Evolutionary conservation across 768 basidiomycete species (phyloP).

Genomic region (Asterophora parasitica): DNA sequence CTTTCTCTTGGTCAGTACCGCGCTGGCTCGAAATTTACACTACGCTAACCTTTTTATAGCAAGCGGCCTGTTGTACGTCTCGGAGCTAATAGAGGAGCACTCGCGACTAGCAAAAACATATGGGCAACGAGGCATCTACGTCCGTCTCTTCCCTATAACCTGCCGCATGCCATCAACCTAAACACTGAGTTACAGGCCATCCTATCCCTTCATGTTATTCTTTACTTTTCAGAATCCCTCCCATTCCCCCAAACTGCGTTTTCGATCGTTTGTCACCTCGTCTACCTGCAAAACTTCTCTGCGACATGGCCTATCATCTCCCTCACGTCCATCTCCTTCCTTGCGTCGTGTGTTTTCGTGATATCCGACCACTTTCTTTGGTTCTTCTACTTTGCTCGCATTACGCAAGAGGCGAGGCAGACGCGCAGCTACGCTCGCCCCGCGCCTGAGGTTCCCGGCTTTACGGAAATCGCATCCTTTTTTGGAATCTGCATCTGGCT

Average conservation of each 20-base stretch:
- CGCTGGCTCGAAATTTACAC: neutral
- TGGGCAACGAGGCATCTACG: slow-evolving; percentile 86
- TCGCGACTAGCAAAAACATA: slow-evolving; percentile 73
- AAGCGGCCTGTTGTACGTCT: slow-evolving; percentile 88
- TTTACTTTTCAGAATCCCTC: slow-evolving; percentile 78
- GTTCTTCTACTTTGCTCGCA: slow-evolving; percentile 90
- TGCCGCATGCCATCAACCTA: neutral
- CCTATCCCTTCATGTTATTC: slow-evolving; percentile 68
- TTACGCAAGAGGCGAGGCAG: slow-evolving; percentile 61
- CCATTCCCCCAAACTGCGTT: slow-evolving; percentile 72
- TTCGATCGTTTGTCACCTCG: slow-evolving; percentile 76
- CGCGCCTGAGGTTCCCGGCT: slow-evolving; percentile 37
- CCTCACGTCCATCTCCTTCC: slow-evolving; percentile 77
- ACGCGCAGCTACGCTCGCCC: slow-evolving; percentile 42
- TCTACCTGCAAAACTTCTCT: slow-evolving; percentile 94
- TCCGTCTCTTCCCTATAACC: slow-evolving; percentile 35
- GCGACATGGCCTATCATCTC: slow-evolving; percentile 89
- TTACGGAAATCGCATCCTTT: slow-evolving; percentile 78
- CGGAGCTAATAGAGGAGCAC: slow-evolving; percentile 95
- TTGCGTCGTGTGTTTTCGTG: slow-evolving; percentile 81
- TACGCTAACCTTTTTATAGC: slow-evolving; percentile 41
- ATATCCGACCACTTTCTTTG: slow-evolving; percentile 90
- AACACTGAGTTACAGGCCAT: slow-evolving; percentile 49
- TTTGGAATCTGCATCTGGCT: slow-evolving; percentile 86
- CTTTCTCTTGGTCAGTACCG: slow-evolving; percentile 71